phyloP scores from a whole-genome alignment of 352 stramenopile species.

The Pythium brachiatum region DNA sequence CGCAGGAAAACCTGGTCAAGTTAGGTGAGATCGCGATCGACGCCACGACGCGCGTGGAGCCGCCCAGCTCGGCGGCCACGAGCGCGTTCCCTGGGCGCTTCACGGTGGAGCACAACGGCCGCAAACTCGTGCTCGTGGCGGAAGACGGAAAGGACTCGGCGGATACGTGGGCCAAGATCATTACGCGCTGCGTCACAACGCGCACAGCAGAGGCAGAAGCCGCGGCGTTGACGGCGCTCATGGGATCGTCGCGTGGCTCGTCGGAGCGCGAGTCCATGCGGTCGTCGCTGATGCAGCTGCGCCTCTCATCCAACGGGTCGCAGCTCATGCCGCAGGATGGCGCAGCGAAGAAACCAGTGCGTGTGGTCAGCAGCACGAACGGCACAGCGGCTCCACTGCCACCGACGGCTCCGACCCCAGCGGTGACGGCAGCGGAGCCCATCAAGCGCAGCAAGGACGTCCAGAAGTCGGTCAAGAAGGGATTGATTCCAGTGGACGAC shows the following conservation, averaged over 20 bases:
- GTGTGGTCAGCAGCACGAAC: background rate
- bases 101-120: conserved; percentile 58
- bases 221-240: conserved; percentile 3
- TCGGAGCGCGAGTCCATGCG: conserved; percentile 22
- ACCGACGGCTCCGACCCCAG: background rate
- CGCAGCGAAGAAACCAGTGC: background rate
- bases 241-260: conserved; percentile 7
- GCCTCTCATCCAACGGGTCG: conserved; percentile 20
- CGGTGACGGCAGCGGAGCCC: background rate
- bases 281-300: conserved; percentile 22
- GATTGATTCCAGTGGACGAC: background rate
- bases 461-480: background rate
- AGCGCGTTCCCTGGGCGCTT: conserved; percentile 56
- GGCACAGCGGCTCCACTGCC: background rate
- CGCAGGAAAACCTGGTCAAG: conserved; percentile 70
- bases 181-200: conserved; percentile 48
- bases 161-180: conserved; percentile 62
- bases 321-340: conserved; percentile 3
- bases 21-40: conserved; percentile 79
- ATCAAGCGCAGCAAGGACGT: background rate
- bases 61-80: conserved; percentile 40
- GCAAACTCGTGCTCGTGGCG: conserved; percentile 71
- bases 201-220: conserved; percentile 25
- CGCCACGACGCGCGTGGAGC: conserved; percentile 48
- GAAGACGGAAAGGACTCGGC: conserved; percentile 52